phyloP scores from a whole-genome alignment of 495 filamentous ascomycete species.

The Lophium mytilinum region DNA sequence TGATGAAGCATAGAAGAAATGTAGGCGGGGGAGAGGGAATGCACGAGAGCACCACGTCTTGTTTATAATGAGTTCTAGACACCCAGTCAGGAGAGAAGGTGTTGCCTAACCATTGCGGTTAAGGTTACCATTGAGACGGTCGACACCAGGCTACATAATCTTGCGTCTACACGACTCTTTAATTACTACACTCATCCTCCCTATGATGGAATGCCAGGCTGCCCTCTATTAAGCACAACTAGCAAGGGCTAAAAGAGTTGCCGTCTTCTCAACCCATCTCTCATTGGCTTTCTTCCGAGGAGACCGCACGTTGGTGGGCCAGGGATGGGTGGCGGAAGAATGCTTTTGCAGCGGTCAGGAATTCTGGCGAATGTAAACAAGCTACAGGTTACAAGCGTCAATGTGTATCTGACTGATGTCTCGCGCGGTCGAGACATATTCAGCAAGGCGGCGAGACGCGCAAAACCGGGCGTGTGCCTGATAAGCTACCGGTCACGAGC shows the following conservation, averaged over 20 bases:
- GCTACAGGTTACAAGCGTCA: slow-evolving; percentile 16
- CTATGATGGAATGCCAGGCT: slow-evolving; percentile 19
- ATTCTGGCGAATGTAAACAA: slow-evolving; percentile 24
- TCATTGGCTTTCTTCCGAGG: slow-evolving; percentile 11
- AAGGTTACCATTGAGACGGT: slow-evolving; percentile 14
- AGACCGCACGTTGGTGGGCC: slow-evolving; percentile 7
- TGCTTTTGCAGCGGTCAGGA: slow-evolving; percentile 15
- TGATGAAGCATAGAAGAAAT: slow-evolving; percentile 44
- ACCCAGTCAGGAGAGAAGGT: slow-evolving; percentile 17
- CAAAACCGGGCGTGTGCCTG: slow-evolving; percentile 16
- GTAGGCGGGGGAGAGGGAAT: slow-evolving; percentile 39
- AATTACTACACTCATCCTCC: slow-evolving; percentile 10
- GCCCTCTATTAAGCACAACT: slow-evolving; percentile 8
- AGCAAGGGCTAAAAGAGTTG: slow-evolving; percentile 19
- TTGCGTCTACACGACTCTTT: background rate
- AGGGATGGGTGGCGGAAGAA: slow-evolving; percentile 19
- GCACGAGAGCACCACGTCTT: slow-evolving; percentile 30
- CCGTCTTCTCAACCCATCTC: slow-evolving; percentile 7
- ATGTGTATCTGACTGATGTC: slow-evolving; percentile 14
- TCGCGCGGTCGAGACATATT: slow-evolving; percentile 17
- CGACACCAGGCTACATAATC: background rate
- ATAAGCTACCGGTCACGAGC: background rate
- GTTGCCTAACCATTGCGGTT: background rate
- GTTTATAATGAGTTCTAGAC: slow-evolving; percentile 22
- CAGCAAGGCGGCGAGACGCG: slow-evolving; percentile 24